These are phyloP conservation scores for Didymella sp. DNA, from an alignment of 2,329 filamentous ascomycete genomes.

Conservation along the genomic window DNA sequence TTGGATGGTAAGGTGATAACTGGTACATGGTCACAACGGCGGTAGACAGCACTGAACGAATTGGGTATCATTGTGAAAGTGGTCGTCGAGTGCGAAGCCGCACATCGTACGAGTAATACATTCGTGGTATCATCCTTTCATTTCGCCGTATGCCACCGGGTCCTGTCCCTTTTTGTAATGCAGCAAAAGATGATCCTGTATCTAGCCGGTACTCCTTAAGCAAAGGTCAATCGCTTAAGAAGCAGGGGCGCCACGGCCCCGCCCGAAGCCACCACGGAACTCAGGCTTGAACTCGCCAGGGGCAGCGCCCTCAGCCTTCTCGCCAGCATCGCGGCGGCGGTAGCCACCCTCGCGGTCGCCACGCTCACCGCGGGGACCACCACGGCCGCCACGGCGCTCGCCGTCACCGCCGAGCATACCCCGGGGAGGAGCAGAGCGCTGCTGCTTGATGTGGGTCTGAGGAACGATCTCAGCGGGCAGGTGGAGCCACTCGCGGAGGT, in stretches of 20 bases:
- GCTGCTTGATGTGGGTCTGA: constrained; percentile 99
- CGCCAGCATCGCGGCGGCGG: constrained; percentile 79
- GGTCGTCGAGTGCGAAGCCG: constrained; percentile 34
- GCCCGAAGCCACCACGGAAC: constrained; percentile 55
- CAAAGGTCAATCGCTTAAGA: constrained; percentile 41
- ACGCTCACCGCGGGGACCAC: constrained; percentile 69
- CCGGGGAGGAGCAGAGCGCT: constrained; percentile 95
- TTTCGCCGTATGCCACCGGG: constrained; percentile 46
- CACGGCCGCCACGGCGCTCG: constrained; percentile 82
- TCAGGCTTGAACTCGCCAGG: constrained; percentile 54
- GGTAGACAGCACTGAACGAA: constrained; percentile 35
- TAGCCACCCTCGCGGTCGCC: constrained; percentile 72
- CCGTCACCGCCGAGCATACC: constrained; percentile 92
- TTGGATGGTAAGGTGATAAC: too few relatives aligned
- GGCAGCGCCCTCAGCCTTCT: constrained; percentile 50
- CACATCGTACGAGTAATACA: constrained; percentile 41
- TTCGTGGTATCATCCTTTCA: constrained; percentile 50
- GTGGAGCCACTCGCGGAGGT: constrained; percentile 99
- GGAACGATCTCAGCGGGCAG: constrained; percentile 99
- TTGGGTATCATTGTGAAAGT: constrained; percentile 49
- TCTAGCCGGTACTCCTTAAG: constrained; percentile 31
- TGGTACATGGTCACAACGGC: neutral
- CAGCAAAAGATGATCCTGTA: constrained; percentile 40
- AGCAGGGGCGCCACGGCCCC: constrained; percentile 49
- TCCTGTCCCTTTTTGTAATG: constrained; percentile 47